Evolutionary conservation across 352 stramenopile species (phyloP).

Genomic region (Thalassiosira exigua): DNA sequence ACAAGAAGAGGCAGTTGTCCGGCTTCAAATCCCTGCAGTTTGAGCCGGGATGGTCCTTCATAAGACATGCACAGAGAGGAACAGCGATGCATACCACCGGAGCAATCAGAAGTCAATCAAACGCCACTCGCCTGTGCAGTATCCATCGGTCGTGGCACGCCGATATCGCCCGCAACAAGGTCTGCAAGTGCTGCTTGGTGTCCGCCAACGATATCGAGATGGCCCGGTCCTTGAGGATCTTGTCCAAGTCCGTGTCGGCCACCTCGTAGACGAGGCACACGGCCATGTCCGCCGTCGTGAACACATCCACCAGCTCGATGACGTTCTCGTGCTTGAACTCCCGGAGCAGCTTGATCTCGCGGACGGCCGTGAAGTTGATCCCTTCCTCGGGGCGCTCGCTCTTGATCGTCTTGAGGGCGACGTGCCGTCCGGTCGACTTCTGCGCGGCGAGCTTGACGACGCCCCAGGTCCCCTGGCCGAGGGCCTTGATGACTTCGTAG

Average conservation of each 20-base stretch:
- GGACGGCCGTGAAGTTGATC: conserved; percentile 96
- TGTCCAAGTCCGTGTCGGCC: conserved; percentile 81
- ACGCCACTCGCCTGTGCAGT: too few species aligned
- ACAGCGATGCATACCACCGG: too few species aligned
- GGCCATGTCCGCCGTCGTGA: conserved; percentile 88
- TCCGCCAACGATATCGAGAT: conserved; percentile 81
- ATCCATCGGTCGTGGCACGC: conserved; percentile 84
- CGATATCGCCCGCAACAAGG: conserved; percentile 69
- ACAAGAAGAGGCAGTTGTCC: conserved; percentile 93
- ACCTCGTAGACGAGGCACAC: conserved; percentile 84
- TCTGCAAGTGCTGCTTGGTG: conserved; percentile 79
- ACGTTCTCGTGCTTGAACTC: conserved; percentile 95
- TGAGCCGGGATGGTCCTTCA: conserved; percentile 21
- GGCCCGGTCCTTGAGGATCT: conserved; percentile 82
- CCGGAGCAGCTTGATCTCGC: conserved; percentile 99
- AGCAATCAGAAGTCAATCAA: too few species aligned
- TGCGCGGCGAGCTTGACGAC: too few species aligned
- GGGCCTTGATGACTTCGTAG: too few species aligned
- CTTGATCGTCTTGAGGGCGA: conserved; percentile 98
- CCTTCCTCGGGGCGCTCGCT: conserved; percentile 93
- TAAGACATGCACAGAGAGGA: not conserved
- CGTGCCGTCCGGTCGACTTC: conserved; percentile 86
- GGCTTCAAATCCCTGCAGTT: conserved; percentile 92
- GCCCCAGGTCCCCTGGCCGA: too few species aligned
- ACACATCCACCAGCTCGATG: conserved; percentile 95